phyloP scores from a whole-genome alignment of 1,284 basidiomycete species.

The Meripilus lineatus region DNA sequence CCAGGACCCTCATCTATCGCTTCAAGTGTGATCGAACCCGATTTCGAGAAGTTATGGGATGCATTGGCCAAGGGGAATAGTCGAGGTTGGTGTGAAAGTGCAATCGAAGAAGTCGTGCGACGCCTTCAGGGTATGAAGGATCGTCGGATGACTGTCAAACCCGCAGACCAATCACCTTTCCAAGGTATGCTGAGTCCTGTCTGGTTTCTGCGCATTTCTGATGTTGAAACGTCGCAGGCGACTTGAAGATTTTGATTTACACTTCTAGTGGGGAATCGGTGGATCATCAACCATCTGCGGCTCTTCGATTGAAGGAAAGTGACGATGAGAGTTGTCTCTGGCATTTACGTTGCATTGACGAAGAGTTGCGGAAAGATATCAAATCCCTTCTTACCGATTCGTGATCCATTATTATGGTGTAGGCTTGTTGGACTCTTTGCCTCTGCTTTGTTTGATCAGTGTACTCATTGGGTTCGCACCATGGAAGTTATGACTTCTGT shows the following conservation, averaged over 20 bases:
- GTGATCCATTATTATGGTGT: background rate
- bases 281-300: slow-evolving; percentile 26
- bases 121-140: slow-evolving; percentile 46
- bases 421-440: background rate
- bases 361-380: slow-evolving; percentile 20
- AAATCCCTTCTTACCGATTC: slow-evolving; percentile 16
- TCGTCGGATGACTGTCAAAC: slow-evolving; percentile 43
- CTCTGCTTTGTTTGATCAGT: background rate
- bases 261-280: too few relatives aligned
- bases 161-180: slow-evolving; percentile 52
- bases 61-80: slow-evolving; percentile 37
- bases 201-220: background rate
- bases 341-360: slow-evolving; percentile 56
- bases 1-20: slow-evolving; percentile 13
- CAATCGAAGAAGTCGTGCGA: slow-evolving; percentile 47
- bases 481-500: too few relatives aligned
- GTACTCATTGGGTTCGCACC: too few relatives aligned
- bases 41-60: slow-evolving; percentile 57
- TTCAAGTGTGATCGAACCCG: slow-evolving; percentile 23
- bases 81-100: slow-evolving; percentile 62
- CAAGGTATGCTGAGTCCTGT: slow-evolving; percentile 36
- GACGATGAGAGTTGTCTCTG: slow-evolving; percentile 72
- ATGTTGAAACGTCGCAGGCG: slow-evolving; percentile 36
- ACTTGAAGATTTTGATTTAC: slow-evolving; percentile 53
- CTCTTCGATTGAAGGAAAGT: slow-evolving; percentile 54